Percentiles rank a stretch among this genome's conserved stretches.
phyloP scores from a whole-genome alignment of 495 filamentous ascomycete genomes.

The Xylaria cubensis region DNA sequence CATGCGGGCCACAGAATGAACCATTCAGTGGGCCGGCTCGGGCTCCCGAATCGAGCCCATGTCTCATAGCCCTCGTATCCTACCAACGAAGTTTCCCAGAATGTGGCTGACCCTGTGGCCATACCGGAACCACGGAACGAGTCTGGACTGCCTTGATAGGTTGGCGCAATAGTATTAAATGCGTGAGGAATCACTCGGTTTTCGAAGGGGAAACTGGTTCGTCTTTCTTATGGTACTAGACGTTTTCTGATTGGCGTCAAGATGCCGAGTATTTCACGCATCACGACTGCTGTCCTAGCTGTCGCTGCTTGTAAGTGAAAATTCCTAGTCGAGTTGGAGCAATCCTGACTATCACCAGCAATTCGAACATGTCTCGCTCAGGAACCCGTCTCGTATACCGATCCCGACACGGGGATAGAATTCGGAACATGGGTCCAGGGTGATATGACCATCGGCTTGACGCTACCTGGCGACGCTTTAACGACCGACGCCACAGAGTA shows the following conservation, averaged over 20 bases:
- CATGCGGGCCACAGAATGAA: slow-evolving; percentile 38
- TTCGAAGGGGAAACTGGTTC: slow-evolving; percentile 18
- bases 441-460: slow-evolving; percentile 59
- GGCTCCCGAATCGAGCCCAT: slow-evolving; percentile 38
- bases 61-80: background rate
- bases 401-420: slow-evolving; percentile 49
- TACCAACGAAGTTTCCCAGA: background rate
- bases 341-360: slow-evolving; percentile 32
- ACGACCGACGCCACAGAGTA: slow-evolving; percentile 62
- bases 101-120: slow-evolving; percentile 23
- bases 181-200: slow-evolving; percentile 30
- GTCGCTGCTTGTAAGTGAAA: slow-evolving; percentile 37
- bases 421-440: slow-evolving; percentile 50
- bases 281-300: slow-evolving; percentile 41
- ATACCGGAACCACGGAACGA: slow-evolving; percentile 39
- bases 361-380: slow-evolving; percentile 37
- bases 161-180: slow-evolving; percentile 38
- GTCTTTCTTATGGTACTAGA: slow-evolving; percentile 38
- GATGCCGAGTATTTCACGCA: slow-evolving; percentile 39
- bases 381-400: slow-evolving; percentile 45
- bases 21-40: slow-evolving; percentile 33
- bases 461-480: slow-evolving; percentile 59
- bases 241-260: slow-evolving; percentile 39
- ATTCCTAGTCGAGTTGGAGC: background rate
- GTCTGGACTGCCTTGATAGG: slow-evolving; percentile 29